Base-by-base conservation (phyloP, 305 asterid genomes). In the Fraxinus floribunda region DNA sequence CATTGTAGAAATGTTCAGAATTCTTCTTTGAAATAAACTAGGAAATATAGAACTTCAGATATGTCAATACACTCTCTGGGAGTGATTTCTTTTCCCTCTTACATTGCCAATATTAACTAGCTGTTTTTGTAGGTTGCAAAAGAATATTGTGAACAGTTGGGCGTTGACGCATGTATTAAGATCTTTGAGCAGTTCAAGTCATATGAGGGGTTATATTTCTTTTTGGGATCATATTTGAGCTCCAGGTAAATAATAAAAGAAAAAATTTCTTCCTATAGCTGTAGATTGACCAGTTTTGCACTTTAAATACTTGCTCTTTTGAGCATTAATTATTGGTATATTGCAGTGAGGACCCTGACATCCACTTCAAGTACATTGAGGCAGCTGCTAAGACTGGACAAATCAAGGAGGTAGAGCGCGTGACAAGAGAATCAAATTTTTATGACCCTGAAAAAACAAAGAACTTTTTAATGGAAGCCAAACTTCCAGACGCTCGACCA, bases 301-400 rank as follows among this genome's bases (percentile, higher is more conserved):
- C 4, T 0, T 29, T 64, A 22, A 64, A 62, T 30, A 30, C 60
- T 11, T 22, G 32, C 36, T 77, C 32, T 26, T 78, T 77, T 75
- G 35, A 68, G 18, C 55, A 10, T 80, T 72, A 75, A 83, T 66
- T 36, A 66, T 83, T 86, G 71, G 79, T 84, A 22, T 85, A 55
- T 85, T 86, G 85, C 94, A 97, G 99, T 76, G 99, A 97, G 98
- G 99, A 94, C 84, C 97, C 98, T 78, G 99, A 94, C 55, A 97
- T 97, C 84, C 99, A 97, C 91, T 97, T 94, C 88, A 97, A 97
- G 93, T 97, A 97, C 88, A 94, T 97, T 41, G 99, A 97, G 89
- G 94, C 98, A 74, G 99, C 99, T 87, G 98, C 99, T 20, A 97
- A 94, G 90, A 97, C 99, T 49, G 99, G 99, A 79, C 99, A 97